A percentile compares a stretch with the other conserved stretches of the same genome.
phyloP scores from a whole-genome alignment of 2,329 filamentous ascomycete species.

The Phialocephala sp. region DNA sequence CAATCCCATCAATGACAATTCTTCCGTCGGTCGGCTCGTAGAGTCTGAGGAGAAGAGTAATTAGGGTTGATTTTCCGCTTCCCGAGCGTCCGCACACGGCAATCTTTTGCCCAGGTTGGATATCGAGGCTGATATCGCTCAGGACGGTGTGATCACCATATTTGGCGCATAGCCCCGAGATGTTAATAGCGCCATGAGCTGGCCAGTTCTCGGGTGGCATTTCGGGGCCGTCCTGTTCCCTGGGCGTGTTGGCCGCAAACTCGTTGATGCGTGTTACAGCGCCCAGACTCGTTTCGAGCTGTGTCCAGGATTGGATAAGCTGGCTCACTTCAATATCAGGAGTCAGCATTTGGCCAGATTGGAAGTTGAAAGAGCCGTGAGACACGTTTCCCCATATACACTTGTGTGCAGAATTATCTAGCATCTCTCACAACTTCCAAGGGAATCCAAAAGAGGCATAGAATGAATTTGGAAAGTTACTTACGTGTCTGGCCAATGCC shows the following conservation, averaged over 20 bases:
- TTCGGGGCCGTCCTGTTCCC: conserved; percentile 42
- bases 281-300: conserved; percentile 62
- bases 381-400: too few species aligned
- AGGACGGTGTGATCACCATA: conserved; percentile 26
- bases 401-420: too few species aligned
- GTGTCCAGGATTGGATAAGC: conserved; percentile 55
- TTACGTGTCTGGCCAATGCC: conserved; percentile 33
- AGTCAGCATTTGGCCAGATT: background rate
- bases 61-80: conserved; percentile 53
- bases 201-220: conserved; percentile 41
- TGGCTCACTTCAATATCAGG: conserved; percentile 46
- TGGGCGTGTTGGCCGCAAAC: conserved; percentile 51
- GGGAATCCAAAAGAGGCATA: too few species aligned
- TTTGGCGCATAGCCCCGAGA: conserved; percentile 1
- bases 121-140: conserved; percentile 27
- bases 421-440: too few species aligned
- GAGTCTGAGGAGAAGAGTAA: conserved; percentile 60
- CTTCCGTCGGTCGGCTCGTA: conserved; percentile 60
- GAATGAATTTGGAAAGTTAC: background rate
- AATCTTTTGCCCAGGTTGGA: conserved; percentile 51
- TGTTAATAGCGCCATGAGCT: conserved; percentile 32
- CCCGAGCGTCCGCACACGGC: conserved; percentile 53
- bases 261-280: conserved; percentile 60
- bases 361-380: background rate
- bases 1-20: conserved; percentile 50